Conservation (phyloP, 257 asterid species). For the Gentiana straminea region DNA sequence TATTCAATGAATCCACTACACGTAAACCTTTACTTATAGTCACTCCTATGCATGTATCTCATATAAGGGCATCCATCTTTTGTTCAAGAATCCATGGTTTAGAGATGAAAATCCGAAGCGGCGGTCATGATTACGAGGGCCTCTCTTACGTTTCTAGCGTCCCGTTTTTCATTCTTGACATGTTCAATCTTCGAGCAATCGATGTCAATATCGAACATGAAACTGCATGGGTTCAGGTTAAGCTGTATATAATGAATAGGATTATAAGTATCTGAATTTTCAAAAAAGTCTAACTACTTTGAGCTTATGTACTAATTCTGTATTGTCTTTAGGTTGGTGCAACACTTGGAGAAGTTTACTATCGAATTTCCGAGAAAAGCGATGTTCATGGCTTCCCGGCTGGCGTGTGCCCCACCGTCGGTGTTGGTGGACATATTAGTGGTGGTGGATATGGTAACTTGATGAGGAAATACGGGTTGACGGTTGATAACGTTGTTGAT, state of each 20-base stretch:
- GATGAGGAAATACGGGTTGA: slow-evolving; percentile 17
- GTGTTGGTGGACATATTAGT: slow-evolving; percentile 8
- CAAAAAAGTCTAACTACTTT: too few relatives aligned
- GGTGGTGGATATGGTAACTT: slow-evolving; percentile 13
- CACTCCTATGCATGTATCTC: not conserved
- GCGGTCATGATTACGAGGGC: slow-evolving; percentile 6
- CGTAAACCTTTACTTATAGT: not conserved
- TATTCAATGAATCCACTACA: not conserved
- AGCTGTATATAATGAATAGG: too few relatives aligned
- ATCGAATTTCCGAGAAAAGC: slow-evolving; percentile 4
- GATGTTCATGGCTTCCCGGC: slow-evolving; percentile 1
- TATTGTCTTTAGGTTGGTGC: not conserved
- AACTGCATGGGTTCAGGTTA: slow-evolving; percentile 14
- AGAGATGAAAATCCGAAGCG: not conserved
- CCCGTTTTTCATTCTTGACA: not conserved
- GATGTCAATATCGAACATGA: not conserved
- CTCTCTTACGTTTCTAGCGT: not conserved
- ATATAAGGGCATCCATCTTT: not conserved
- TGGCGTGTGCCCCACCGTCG: slow-evolving; percentile 4
- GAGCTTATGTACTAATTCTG: too few relatives aligned
- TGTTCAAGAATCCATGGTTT: not conserved
- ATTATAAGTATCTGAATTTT: too few relatives aligned
- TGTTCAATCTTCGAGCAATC: slow-evolving; percentile 3
- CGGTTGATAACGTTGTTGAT: slow-evolving; percentile 32
- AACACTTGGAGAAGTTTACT: not conserved